Percentiles rank a stretch among this genome's conserved stretches.
Evolutionary conservation across 2,329 filamentous ascomycete species (phyloP).

Genomic region (Epichloe aotearoae): DNA sequence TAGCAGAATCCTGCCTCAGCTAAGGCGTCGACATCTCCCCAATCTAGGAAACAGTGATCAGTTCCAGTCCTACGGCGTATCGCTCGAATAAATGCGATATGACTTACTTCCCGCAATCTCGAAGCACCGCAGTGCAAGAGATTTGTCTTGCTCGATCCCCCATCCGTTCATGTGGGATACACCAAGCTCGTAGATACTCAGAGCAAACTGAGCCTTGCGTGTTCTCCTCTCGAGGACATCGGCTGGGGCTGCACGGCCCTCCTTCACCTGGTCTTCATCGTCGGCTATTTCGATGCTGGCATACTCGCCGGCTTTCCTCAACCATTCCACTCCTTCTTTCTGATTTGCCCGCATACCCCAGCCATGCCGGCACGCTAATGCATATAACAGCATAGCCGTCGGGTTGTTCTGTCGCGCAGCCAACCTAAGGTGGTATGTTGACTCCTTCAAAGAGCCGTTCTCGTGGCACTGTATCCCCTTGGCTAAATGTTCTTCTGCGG

Average conservation of each 20-base stretch:
- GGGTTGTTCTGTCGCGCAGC: slow-evolving; percentile 77
- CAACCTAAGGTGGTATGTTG: slow-evolving; percentile 86
- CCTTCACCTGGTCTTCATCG: slow-evolving; percentile 55
- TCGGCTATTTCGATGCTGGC: slow-evolving; percentile 73
- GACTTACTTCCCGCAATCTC: slow-evolving; percentile 78
- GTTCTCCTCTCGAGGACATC: slow-evolving; percentile 63
- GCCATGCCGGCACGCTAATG: slow-evolving; percentile 85
- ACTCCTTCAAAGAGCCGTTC: slow-evolving; percentile 76
- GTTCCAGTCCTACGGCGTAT: background rate
- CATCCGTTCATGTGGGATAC: slow-evolving; percentile 97
- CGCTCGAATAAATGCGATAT: background rate
- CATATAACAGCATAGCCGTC: slow-evolving; percentile 92
- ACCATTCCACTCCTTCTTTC: slow-evolving; percentile 79
- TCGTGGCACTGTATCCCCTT: slow-evolving; percentile 88
- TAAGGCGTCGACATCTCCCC: slow-evolving; percentile 90
- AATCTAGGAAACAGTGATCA: slow-evolving; percentile 34
- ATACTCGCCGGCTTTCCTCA: slow-evolving; percentile 78
- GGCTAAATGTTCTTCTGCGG: slow-evolving; percentile 75
- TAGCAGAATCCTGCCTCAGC: slow-evolving; percentile 95
- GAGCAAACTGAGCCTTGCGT: slow-evolving; percentile 81
- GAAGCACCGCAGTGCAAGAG: slow-evolving; percentile 79
- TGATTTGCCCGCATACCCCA: slow-evolving; percentile 96
- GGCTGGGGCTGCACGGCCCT: slow-evolving; percentile 39
- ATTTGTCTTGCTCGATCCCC: slow-evolving; percentile 89
- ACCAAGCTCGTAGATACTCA: slow-evolving; percentile 91